phyloP scores from a whole-genome alignment of 495 filamentous ascomycete genomes.

The Penicillium turbatum region DNA sequence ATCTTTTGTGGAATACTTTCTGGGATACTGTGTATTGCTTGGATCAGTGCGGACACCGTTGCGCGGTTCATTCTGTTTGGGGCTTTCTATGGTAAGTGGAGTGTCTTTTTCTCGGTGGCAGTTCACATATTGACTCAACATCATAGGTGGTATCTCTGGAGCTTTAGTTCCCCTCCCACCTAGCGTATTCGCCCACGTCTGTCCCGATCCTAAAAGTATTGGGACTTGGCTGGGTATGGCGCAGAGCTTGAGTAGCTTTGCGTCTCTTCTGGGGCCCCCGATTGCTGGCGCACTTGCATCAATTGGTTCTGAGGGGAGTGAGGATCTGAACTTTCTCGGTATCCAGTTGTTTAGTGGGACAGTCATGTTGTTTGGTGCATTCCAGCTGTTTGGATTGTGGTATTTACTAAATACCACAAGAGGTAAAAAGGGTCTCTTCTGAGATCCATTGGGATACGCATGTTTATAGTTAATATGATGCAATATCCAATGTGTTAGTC shows the following conservation, averaged over 20 bases:
- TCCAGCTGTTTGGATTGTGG: conserved; percentile 18
- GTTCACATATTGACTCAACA: neutral
- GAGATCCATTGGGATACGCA: neutral
- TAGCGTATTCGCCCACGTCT: conserved; percentile 59
- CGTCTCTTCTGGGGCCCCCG: conserved; percentile 62
- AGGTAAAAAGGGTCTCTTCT: conserved; percentile 22
- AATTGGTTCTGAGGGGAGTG: conserved; percentile 18
- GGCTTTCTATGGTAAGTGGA: conserved; percentile 47
- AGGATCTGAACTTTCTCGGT: conserved; percentile 20
- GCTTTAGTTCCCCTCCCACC: conserved; percentile 61
- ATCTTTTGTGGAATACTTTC: conserved; percentile 21
- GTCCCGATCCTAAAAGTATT: conserved; percentile 51
- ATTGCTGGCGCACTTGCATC: conserved; percentile 54
- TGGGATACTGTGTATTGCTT: conserved; percentile 29
- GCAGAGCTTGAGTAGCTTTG: conserved; percentile 64
- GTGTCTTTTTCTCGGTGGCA: neutral
- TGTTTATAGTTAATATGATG: neutral
- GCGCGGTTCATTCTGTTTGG: conserved; percentile 57
- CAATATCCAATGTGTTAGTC: no score
- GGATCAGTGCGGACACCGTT: conserved; percentile 54
- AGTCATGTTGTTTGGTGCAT: conserved; percentile 17
- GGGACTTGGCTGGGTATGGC: conserved; percentile 69
- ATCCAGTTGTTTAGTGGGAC: conserved; percentile 28
- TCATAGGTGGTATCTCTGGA: conserved; percentile 55
- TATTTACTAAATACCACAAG: conserved; percentile 17